Evolutionary conservation across 805 yeast genomes (phyloP), one percentile per base, ranked within the genome.

Genomic region (Candida multigemmis): DNA sequence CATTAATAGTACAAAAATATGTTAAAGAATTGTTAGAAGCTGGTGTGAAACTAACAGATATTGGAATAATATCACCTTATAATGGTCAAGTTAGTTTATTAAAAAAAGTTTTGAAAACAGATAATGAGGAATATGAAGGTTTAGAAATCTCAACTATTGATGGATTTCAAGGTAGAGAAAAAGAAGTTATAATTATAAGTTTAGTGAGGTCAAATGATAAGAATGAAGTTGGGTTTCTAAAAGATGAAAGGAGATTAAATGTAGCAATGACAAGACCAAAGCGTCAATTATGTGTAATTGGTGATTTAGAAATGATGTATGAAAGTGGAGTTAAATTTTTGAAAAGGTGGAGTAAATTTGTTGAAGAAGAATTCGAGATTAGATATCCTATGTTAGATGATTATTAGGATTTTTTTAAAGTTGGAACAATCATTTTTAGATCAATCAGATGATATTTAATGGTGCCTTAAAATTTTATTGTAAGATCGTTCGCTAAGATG

Each of bases 81-180:
- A 77, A 71, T 42, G 94, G 94, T 0, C 98, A 89, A 46, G 94
- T 86, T 1, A 49, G 77, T 0, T 43, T 69, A 9, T 38, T 89
- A 16, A 74, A 74, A 35, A 60, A 54, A 22, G 29, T 60, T 7
- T 36, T 80, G 2, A 56, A 60, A 17, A 16, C 34, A 23, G 35
- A 38, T 6, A 25, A 29, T 7, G 48, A 47, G 4, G 56, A 54
- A 25, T 11, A 20, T 13, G 30, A 30, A 4, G 35, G 32, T 2
- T 56, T 89, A 5, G 97, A 89, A 44, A 71, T 87, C 1, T 74
- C 94, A 4, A 84, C 96, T 0, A 89, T 89, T 4, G 98, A 89
- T 55, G 96, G 96, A 1, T 91, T 89, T 44, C 98, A 89, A 57
- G 98, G 98, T 2, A 62, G 96, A 35, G 98, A 89, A 46, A 91